These are phyloP conservation scores for Cladobotryum mycophilum DNA, from an alignment of 2,329 filamentous ascomycete genomes.

Conservation along the genomic window DNA sequence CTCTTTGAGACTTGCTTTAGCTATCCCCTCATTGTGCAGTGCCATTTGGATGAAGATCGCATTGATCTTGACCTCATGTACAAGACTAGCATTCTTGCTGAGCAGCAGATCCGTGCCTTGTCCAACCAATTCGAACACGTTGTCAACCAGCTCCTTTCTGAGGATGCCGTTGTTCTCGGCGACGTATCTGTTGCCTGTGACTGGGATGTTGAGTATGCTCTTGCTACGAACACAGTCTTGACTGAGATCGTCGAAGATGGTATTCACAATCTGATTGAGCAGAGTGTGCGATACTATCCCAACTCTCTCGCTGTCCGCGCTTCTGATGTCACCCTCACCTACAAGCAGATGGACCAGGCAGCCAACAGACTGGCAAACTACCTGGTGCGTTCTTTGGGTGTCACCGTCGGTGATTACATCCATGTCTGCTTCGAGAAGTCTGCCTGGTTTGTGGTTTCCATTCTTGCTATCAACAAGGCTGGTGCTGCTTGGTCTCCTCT, in stretches of 20 bases:
- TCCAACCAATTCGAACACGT: slow-evolving; percentile 2
- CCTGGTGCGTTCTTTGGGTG: not conserved
- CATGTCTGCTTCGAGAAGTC: slow-evolving; percentile 8
- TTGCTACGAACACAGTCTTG: not conserved
- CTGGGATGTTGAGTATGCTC: not conserved
- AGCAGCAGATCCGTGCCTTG: not conserved
- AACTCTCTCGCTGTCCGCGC: slow-evolving; percentile 2
- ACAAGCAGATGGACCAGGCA: not conserved
- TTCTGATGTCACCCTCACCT: not conserved
- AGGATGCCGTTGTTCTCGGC: not conserved
- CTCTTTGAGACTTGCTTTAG: too few relatives aligned
- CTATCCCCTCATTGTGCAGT: slow-evolving; percentile 4
- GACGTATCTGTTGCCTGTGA: not conserved
- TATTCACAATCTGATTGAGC: slow-evolving; percentile 2
- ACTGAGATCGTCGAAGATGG: not conserved
- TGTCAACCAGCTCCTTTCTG: not conserved
- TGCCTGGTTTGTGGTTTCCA: slow-evolving; percentile 1
- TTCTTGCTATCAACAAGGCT: slow-evolving; percentile 7
- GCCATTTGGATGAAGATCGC: not conserved
- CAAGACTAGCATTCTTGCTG: not conserved
- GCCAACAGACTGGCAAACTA: slow-evolving; percentile 1
- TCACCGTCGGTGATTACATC: not conserved
- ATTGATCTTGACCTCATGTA: not conserved
- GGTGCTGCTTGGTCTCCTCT: slow-evolving; percentile 6
- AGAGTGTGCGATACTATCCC: not conserved